Evolutionary conservation across 805 yeast species (phyloP).

Genomic region (Saccharomycopsis olivae): DNA sequence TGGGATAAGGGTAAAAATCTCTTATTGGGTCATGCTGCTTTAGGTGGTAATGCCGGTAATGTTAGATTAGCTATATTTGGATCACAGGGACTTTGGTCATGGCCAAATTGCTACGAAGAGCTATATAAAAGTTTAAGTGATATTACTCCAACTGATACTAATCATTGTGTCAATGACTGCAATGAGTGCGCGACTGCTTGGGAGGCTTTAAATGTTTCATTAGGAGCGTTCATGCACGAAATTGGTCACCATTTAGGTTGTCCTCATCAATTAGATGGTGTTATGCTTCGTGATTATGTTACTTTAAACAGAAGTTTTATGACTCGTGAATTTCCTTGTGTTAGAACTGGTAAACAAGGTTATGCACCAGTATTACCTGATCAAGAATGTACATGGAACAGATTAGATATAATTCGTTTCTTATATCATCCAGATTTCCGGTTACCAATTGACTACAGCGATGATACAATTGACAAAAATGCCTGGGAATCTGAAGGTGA

Average conservation of each 20-base stretch:
- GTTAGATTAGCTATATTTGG: constrained; percentile 85
- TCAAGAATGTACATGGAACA: constrained; percentile 82
- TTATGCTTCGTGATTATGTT: constrained; percentile 81
- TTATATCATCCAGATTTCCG: constrained; percentile 73
- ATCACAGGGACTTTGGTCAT: constrained; percentile 80
- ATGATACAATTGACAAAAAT: constrained; percentile 27
- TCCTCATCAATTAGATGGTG: constrained; percentile 85
- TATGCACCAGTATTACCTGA: constrained; percentile 39
- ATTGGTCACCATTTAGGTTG: constrained; percentile 86
- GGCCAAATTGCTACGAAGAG: constrained; percentile 80
- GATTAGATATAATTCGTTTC: constrained; percentile 68
- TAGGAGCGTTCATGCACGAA: constrained; percentile 94
- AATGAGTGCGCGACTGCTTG: constrained; percentile 78
- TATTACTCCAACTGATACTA: constrained; percentile 46
- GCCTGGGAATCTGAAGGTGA: constrained; percentile 30
- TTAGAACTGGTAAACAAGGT: constrained; percentile 40
- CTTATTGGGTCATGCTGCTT: constrained; percentile 82
- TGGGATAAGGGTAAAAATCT: constrained; percentile 55
- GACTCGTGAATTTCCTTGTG: constrained; percentile 52
- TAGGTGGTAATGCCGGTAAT: constrained; percentile 75
- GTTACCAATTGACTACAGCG: constrained; percentile 51
- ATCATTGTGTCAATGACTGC: constrained; percentile 84
- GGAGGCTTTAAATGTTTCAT: constrained; percentile 79
- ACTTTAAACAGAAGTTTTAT: constrained; percentile 73
- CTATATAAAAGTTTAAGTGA: constrained; percentile 63